Conservation (phyloP, 768 basidiomycete species). For the Kondoa malvinella region DNA sequence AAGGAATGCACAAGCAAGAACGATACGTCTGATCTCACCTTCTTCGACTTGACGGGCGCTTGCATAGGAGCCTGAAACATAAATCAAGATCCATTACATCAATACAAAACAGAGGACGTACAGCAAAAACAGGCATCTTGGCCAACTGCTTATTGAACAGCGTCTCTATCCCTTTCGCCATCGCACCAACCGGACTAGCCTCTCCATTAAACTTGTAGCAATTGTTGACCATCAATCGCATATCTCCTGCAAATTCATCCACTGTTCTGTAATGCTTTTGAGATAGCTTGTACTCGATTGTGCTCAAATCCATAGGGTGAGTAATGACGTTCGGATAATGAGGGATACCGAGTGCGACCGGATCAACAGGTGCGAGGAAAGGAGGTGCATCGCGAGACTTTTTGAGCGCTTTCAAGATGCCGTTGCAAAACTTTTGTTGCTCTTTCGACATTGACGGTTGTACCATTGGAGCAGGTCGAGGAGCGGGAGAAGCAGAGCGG, state of each 20-base stretch:
- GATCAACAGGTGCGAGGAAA: constrained; percentile 77
- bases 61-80: background rate
- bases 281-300: constrained; percentile 69
- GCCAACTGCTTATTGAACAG: constrained; percentile 77
- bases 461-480: background rate
- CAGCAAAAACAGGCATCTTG: constrained; percentile 41
- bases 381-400: constrained; percentile 66
- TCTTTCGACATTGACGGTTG: constrained; percentile 37
- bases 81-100: background rate
- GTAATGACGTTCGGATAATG: constrained; percentile 77
- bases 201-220: constrained; percentile 86
- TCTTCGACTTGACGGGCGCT: background rate
- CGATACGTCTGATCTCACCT: too few species aligned
- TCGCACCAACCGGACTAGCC: constrained; percentile 50
- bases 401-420: constrained; percentile 63
- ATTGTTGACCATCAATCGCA: constrained; percentile 75
- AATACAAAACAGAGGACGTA: constrained; percentile 11
- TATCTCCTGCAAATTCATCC: constrained; percentile 68
- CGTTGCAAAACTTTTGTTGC: constrained; percentile 65
- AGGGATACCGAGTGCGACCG: constrained; percentile 49
- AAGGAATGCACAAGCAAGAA: too few species aligned
- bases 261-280: constrained; percentile 30
- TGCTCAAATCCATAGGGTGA: constrained; percentile 82
- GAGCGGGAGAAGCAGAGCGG: background rate
- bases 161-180: constrained; percentile 65